These are phyloP conservation scores for Hymenoscyphus repandus DNA, from an alignment of 2,329 filamentous ascomycete species.

Conservation along the genomic window DNA sequence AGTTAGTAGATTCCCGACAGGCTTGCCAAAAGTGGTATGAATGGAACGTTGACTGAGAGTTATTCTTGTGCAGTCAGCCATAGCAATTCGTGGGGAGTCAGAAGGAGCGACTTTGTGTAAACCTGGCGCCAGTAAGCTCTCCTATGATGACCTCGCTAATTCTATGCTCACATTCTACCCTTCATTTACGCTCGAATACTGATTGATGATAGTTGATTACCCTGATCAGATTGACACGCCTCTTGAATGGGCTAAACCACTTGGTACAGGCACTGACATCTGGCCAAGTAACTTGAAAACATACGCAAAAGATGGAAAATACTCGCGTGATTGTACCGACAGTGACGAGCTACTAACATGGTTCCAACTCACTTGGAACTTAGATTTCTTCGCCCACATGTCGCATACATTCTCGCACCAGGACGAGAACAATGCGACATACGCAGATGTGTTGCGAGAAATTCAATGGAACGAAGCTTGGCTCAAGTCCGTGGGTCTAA, in stretches of 20 bases:
- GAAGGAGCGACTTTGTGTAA: slow-evolving; percentile 34
- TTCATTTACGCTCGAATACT: neutral
- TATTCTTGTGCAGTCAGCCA: neutral
- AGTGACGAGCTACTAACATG: slow-evolving; percentile 38
- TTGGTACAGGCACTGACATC: slow-evolving; percentile 29
- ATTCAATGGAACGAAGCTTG: slow-evolving; percentile 56
- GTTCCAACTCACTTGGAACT: slow-evolving; percentile 44
- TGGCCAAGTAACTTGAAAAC: neutral
- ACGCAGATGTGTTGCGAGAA: slow-evolving; percentile 49
- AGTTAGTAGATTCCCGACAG: neutral
- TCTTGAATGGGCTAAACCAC: slow-evolving; percentile 39
- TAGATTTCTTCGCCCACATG: slow-evolving; percentile 49
- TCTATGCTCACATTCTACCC: neutral
- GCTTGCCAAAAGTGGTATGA: too few species aligned
- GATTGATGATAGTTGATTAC: slow-evolving; percentile 5
- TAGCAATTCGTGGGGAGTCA: neutral
- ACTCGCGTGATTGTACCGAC: neutral
- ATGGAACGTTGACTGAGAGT: neutral
- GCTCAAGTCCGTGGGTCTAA: slow-evolving; percentile 48
- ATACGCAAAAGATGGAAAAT: slow-evolving; percentile 4
- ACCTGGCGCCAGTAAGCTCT: slow-evolving; percentile 32
- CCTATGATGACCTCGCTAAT: neutral
- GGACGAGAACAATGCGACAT: slow-evolving; percentile 54
- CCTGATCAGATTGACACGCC: slow-evolving; percentile 32
- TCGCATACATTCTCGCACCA: slow-evolving; percentile 59